Conservation (phyloP, 148 eudicot species). For the Cornus suecica region DNA sequence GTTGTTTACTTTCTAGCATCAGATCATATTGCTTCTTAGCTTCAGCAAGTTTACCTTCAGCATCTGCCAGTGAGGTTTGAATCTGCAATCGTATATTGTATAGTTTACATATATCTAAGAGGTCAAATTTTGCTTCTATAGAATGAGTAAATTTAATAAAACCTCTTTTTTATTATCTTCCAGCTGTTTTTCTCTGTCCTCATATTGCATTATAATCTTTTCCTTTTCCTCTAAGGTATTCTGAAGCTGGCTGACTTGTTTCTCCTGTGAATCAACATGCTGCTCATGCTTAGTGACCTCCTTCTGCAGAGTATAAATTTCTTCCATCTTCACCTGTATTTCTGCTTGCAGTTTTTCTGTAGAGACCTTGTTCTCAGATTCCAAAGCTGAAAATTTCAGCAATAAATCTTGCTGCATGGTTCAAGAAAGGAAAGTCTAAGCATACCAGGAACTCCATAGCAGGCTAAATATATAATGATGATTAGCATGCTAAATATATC, state of each 20-base stretch:
- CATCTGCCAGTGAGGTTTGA: conserved; percentile 42
- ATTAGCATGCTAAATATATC: not conserved
- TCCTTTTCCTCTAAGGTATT: conserved; percentile 57
- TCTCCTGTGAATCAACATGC: conserved; percentile 45
- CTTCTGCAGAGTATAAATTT: conserved; percentile 48
- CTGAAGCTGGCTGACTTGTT: conserved; percentile 48
- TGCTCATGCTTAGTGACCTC: conserved; percentile 48
- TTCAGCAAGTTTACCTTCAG: conserved; percentile 73
- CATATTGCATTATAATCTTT: conserved; percentile 47
- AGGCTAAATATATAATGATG: not conserved
- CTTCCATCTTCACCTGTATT: conserved; percentile 55
- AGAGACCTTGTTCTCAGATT: conserved; percentile 52
- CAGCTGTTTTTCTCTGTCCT: conserved; percentile 55
- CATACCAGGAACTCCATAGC: not conserved
- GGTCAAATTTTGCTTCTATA: conserved; percentile 1
- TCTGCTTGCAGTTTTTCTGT: conserved; percentile 53
- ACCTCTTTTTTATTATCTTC: conserved; percentile 76
- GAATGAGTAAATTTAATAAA: conserved; percentile 11
- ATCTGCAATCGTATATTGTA: conserved; percentile 39
- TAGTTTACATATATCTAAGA: conserved; percentile 5
- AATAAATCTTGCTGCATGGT: conserved; percentile 60
- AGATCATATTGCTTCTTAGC: conserved; percentile 77
- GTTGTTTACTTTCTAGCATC: conserved; percentile 83
- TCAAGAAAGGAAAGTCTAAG: not conserved
- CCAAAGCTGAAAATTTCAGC: conserved; percentile 50